These are phyloP conservation scores for Nakazawaea wickerhamii DNA, from an alignment of 805 yeast genomes.

Conservation along the genomic window DNA sequence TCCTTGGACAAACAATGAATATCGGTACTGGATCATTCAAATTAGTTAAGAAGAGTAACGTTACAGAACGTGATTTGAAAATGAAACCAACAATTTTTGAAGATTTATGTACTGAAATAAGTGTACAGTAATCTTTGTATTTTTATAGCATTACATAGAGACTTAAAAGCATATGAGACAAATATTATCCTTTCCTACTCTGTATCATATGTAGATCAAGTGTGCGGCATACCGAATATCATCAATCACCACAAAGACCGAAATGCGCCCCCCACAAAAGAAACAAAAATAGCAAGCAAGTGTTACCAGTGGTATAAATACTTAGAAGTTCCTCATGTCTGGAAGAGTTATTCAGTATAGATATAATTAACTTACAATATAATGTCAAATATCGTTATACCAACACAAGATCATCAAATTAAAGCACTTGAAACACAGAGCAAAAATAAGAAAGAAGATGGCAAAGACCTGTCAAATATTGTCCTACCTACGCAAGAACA, in stretches of 20 bases:
- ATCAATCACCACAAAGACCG: too few relatives aligned
- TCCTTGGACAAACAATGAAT: conserved; percentile 95
- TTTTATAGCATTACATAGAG: too few relatives aligned
- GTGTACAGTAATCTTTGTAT: not conserved
- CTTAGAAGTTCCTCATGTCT: too few relatives aligned
- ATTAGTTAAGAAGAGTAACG: conserved; percentile 56
- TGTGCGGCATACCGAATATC: too few relatives aligned
- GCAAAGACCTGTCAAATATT: not conserved
- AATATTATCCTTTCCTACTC: too few relatives aligned
- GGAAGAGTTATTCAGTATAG: too few relatives aligned
- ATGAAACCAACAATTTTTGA: conserved; percentile 44
- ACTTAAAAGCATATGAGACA: too few relatives aligned
- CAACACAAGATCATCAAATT: conserved; percentile 12
- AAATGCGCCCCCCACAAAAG: not conserved
- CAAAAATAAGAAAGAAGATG: not conserved
- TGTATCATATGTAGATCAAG: not conserved
- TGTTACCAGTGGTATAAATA: not conserved
- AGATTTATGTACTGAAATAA: conserved; percentile 25
- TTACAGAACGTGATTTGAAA: conserved; percentile 36
- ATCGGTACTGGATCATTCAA: conserved; percentile 97
- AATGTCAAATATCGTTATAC: conserved; percentile 10
- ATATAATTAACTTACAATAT: too few relatives aligned
- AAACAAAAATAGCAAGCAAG: not conserved
- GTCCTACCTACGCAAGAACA: conserved; percentile 9
- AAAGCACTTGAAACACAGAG: conserved; percentile 2